phyloP scores from a whole-genome alignment of 495 filamentous ascomycete species.

The Aspergillus ostianus region DNA sequence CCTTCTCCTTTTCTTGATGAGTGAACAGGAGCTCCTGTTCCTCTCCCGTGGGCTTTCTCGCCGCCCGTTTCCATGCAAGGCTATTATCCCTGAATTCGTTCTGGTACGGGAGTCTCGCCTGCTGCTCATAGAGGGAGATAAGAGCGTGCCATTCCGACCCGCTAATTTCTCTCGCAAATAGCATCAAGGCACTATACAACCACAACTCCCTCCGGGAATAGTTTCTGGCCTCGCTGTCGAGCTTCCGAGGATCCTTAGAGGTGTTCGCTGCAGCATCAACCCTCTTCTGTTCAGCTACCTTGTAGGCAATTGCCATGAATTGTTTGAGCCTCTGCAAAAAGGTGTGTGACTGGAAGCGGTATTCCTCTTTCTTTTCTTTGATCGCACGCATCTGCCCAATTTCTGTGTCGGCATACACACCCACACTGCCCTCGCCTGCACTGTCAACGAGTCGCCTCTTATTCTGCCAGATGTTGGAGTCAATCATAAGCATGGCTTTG shows the following conservation, averaged over 20 bases:
- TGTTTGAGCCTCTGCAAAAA: conserved; percentile 78
- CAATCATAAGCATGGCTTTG: conserved; percentile 93
- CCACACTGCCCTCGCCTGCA: conserved; percentile 50
- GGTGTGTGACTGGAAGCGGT: conserved; percentile 62
- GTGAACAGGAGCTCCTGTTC: conserved; percentile 88
- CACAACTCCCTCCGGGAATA: conserved; percentile 62
- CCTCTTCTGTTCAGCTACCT: conserved; percentile 66
- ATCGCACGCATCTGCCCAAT: conserved; percentile 90
- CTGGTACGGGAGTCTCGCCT: conserved; percentile 72
- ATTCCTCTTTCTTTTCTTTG: conserved; percentile 88
- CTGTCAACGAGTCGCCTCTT: conserved; percentile 45
- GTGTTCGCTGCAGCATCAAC: conserved; percentile 51
- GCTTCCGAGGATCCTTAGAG: conserved; percentile 41
- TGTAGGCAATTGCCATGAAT: conserved; percentile 79
- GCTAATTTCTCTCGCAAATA: conserved; percentile 84
- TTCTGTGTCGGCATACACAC: conserved; percentile 70
- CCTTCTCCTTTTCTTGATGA: conserved; percentile 76
- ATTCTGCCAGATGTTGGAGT: conserved; percentile 66
- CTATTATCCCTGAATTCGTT: conserved; percentile 78
- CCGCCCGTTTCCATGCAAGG: conserved; percentile 77
- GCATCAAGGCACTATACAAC: conserved; percentile 78
- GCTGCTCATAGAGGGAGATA: conserved; percentile 74
- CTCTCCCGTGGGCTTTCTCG: conserved; percentile 76
- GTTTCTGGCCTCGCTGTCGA: conserved; percentile 51
- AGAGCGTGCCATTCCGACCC: conserved; percentile 74